Conservation (phyloP, 2,329 filamentous ascomycete genomes). For the Fusarium sp. region DNA sequence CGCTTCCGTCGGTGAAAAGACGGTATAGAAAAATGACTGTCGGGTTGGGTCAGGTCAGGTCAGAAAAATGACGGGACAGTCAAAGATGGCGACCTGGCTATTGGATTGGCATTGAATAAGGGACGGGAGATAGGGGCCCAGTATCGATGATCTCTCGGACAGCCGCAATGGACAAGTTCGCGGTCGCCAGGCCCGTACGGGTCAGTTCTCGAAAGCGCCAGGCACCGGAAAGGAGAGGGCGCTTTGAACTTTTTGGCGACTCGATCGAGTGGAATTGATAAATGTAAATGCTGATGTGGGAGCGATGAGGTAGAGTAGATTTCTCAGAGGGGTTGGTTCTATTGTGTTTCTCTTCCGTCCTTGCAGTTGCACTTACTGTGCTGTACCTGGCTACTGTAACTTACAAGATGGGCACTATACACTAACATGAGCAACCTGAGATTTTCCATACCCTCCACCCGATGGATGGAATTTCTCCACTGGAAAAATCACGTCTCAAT, state of each 20-base stretch:
- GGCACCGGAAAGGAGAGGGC: neutral
- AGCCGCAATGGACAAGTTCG: conserved; percentile 8
- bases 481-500: conserved; percentile 29
- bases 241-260: neutral
- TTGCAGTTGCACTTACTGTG: neutral
- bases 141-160: conserved; percentile 11
- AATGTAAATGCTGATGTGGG: conserved; percentile 9
- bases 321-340: conserved; percentile 11
- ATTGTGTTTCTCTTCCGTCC: conserved; percentile 6
- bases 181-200: neutral
- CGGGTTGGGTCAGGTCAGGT: conserved; percentile 7
- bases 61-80: conserved; percentile 23
- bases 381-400: neutral
- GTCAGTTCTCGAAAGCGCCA: neutral
- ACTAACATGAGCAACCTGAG: neutral
- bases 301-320: conserved; percentile 1
- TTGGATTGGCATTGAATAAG: neutral
- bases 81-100: neutral
- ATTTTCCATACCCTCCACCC: conserved; percentile 4
- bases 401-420: neutral
- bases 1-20: conserved; percentile 21
- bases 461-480: conserved; percentile 26
- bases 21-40: conserved; percentile 24
- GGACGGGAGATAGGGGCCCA: neutral
- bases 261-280: neutral